These are phyloP conservation scores for Monilinia fructicola DNA, from an alignment of 2,329 filamentous ascomycete species.

Conservation along the genomic window DNA sequence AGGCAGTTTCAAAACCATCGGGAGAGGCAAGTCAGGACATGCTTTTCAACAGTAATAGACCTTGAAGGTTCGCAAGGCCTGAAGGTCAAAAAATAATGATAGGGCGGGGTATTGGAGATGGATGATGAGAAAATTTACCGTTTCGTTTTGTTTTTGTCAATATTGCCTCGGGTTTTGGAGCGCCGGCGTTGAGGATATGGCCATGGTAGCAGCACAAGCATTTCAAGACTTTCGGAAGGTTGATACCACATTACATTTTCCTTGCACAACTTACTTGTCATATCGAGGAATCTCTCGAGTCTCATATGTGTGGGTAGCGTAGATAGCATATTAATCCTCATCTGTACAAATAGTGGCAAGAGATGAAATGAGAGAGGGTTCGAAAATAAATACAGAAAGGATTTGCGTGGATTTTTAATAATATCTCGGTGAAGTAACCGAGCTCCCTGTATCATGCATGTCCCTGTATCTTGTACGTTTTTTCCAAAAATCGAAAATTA, in stretches of 20 bases:
- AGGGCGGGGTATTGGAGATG: constrained; percentile 1
- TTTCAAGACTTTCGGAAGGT: constrained; percentile 24
- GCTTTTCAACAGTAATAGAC: constrained; percentile 38
- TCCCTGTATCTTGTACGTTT: too few relatives aligned
- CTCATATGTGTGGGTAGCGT: constrained; percentile 8
- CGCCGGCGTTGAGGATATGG: constrained; percentile 34
- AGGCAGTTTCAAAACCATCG: constrained; percentile 40
- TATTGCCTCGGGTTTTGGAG: constrained; percentile 32
- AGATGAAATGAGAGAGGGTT: neutral
- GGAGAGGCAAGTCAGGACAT: constrained; percentile 35
- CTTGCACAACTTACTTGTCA: constrained; percentile 18
- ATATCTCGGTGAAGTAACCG: neutral
- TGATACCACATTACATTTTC: constrained; percentile 27
- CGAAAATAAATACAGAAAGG: constrained; percentile 11
- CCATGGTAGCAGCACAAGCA: constrained; percentile 16
- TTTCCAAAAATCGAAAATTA: too few relatives aligned
- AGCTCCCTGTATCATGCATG: too few relatives aligned
- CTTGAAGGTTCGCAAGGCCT: too few relatives aligned
- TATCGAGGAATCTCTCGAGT: constrained; percentile 17
- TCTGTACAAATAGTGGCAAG: constrained; percentile 13
- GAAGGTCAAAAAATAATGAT: neutral
- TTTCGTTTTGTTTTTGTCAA: constrained; percentile 5
- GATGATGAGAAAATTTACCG: neutral
- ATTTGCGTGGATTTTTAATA: neutral
- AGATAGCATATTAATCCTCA: constrained; percentile 3